Conservation (phyloP, 1,284 basidiomycete species). For the Testicularia cyperi region DNA sequence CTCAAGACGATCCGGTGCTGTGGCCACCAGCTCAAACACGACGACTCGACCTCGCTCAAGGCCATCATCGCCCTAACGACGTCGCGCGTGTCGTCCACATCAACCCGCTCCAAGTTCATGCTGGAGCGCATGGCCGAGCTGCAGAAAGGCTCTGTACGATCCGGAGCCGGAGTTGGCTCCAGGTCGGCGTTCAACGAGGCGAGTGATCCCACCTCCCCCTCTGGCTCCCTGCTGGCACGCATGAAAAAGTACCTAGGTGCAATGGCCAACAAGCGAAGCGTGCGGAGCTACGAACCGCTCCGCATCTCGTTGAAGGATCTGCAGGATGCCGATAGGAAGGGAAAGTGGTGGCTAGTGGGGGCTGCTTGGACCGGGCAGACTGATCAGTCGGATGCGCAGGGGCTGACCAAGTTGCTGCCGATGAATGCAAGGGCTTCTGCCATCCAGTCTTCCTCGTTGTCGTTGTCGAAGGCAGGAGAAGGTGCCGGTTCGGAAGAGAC, state of each 20-base stretch:
- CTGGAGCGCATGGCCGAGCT: constrained; percentile 51
- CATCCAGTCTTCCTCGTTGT: constrained; percentile 12
- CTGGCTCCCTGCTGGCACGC: constrained; percentile 21
- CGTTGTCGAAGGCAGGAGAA: constrained; percentile 33
- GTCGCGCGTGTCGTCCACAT: constrained; percentile 20
- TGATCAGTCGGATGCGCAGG: constrained; percentile 67
- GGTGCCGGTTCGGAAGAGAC: constrained; percentile 63
- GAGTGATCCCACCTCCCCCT: constrained; percentile 8
- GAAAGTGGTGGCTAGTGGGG: constrained; percentile 99
- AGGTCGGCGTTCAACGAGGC: constrained; percentile 4
- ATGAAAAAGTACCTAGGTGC: constrained; percentile 51
- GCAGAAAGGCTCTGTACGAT: constrained; percentile 13
- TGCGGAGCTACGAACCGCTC: constrained; percentile 44
- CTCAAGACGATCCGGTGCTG: constrained; percentile 73
- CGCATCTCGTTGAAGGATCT: constrained; percentile 71
- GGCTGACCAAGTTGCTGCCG: constrained; percentile 28
- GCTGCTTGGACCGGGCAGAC: constrained; percentile 94
- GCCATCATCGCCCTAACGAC: constrained; percentile 50
- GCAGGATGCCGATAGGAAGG: constrained; percentile 77
- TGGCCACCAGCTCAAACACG: constrained; percentile 48
- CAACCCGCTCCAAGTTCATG: constrained; percentile 56
- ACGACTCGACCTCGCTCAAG: constrained; percentile 50
- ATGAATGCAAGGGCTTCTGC: constrained; percentile 16
- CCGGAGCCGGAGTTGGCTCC: not conserved
- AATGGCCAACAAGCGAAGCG: constrained; percentile 41